phyloP scores from a whole-genome alignment of 176 grass and related monocot genomes.

The Oryza brachyantha region DNA sequence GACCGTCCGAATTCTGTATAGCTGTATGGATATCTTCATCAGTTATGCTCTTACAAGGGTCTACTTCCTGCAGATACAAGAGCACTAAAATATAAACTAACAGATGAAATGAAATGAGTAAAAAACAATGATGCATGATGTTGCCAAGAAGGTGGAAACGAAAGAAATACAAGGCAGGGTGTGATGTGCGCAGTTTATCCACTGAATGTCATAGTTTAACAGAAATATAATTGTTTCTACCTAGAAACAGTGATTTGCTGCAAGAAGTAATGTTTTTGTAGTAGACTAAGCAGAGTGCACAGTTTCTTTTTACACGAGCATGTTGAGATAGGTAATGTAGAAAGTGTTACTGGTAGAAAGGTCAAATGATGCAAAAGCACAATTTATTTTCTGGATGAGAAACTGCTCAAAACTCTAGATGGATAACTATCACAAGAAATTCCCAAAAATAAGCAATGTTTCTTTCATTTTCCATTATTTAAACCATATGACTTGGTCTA shows the following conservation, averaged over 20 bases:
- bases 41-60: conserved; percentile 85
- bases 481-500: neutral
- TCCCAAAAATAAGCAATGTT: neutral
- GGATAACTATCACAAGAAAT: neutral
- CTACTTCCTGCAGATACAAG: conserved; percentile 66
- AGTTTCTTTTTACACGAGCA: neutral
- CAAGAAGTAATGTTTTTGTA: neutral
- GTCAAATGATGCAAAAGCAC: neutral
- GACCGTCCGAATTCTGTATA: conserved; percentile 82
- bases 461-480: neutral
- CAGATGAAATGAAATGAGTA: conserved; percentile 7
- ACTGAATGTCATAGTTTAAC: conserved; percentile 7
- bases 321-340: neutral
- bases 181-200: neutral
- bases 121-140: neutral
- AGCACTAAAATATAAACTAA: conserved; percentile 16
- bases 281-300: conserved; percentile 4
- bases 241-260: neutral
- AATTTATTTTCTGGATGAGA: conserved; percentile 1
- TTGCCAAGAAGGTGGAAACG: conserved; percentile 14
- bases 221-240: neutral
- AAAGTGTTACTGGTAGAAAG: neutral
- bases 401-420: neutral
- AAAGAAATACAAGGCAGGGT: neutral
- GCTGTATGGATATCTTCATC: conserved; percentile 79